These are phyloP conservation scores for Saraca asoca DNA, from an alignment of 331 rosid genomes.

Conservation along the genomic window DNA sequence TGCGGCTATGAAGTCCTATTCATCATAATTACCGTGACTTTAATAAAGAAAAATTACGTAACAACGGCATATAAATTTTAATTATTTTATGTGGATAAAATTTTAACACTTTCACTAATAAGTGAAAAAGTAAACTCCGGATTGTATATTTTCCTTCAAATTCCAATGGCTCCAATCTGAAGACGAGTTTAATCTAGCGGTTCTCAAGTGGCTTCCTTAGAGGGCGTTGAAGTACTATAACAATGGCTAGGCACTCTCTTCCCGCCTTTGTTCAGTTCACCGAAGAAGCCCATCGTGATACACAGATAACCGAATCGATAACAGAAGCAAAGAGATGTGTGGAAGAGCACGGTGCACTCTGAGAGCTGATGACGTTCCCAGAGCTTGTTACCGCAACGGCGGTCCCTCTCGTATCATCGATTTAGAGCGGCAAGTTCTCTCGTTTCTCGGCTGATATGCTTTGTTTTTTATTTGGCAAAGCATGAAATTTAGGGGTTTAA, in stretches of 20 bases:
- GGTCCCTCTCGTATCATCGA: conserved; percentile 50
- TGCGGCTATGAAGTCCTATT: too few species aligned
- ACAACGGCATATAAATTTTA: too few species aligned
- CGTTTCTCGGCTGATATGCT: background rate
- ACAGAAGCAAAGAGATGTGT: conserved; percentile 51
- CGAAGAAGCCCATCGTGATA: background rate
- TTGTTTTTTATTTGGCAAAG: background rate
- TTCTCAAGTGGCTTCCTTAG: background rate
- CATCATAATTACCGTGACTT: too few species aligned
- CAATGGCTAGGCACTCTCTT: background rate
- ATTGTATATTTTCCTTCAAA: too few species aligned
- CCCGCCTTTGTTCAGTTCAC: conserved; percentile 25
- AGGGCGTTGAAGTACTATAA: background rate
- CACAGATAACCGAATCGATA: background rate
- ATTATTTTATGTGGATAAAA: too few species aligned
- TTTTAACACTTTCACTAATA: too few species aligned
- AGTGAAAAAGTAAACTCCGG: too few species aligned
- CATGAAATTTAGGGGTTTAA: background rate
- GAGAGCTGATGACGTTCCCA: conserved; percentile 61
- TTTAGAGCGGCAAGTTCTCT: conserved; percentile 51
- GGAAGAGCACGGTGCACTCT: conserved; percentile 76
- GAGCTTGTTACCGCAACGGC: conserved; percentile 66
- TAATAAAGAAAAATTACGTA: too few species aligned
- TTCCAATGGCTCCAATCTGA: too few species aligned
- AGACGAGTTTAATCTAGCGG: background rate